Percentiles rank a stretch among this genome's conserved stretches.
phyloP scores from a whole-genome alignment of 495 filamentous ascomycete species.

The Chaetomium cochliodes region DNA sequence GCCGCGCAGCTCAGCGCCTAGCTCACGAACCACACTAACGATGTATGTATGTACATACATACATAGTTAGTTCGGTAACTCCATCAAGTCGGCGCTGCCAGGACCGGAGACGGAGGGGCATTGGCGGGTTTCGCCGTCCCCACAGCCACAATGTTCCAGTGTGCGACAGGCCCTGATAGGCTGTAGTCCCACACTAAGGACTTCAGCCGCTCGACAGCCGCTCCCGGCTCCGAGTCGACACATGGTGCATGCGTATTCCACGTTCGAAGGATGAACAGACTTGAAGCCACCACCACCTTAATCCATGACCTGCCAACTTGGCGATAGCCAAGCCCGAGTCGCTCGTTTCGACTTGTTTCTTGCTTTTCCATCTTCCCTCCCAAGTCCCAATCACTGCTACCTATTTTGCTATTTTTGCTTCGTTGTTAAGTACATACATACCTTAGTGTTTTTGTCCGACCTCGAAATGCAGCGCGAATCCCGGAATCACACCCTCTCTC shows the following conservation, averaged over 20 bases:
- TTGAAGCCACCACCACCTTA: background rate
- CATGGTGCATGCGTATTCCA: background rate
- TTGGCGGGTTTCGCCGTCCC: background rate
- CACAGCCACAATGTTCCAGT: conserved; percentile 2
- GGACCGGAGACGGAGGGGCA: background rate
- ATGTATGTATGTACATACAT: no score
- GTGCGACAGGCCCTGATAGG: background rate
- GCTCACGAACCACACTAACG: no score
- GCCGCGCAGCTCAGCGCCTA: no score
- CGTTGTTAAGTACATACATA: background rate
- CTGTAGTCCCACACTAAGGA: background rate
- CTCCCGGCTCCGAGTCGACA: background rate
- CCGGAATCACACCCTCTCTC: background rate
- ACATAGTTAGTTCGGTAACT: no score
- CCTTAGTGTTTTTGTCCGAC: background rate
- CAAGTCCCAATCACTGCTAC: no score
- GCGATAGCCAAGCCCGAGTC: background rate
- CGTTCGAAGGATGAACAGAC: no score
- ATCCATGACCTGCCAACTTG: background rate
- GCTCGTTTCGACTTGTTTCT: background rate
- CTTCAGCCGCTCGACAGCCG: conserved; percentile 5
- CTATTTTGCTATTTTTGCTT: background rate
- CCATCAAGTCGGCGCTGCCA: no score
- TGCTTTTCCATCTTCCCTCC: background rate
- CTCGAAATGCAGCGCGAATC: background rate